Evolutionary conservation across 331 rosid species (phyloP), one percentile per base, ranked within the genome.

Genomic region (Pyracantha coccinea): DNA sequence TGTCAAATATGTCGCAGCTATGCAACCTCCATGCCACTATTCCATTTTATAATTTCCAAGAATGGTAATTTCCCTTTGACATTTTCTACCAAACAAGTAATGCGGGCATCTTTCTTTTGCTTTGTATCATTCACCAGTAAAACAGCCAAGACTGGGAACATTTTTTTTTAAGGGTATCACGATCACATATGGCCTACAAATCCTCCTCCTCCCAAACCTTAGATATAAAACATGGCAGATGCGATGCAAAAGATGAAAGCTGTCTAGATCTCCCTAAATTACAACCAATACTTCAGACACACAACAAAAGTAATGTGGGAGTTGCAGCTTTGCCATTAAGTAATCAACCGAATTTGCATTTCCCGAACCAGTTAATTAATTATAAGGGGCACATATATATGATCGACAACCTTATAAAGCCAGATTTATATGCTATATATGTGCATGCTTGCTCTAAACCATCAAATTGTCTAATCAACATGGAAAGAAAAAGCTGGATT

Each of bases 271-370:
- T 31, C 52, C 65, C 65, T 53, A 16, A 16, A 50, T 16, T 57
- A 29, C 41, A 29, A 17, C 68, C 9, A 63, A 57, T 35, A 21
- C 57, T 65, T 59, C 12, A 3, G 4, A 41, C 29, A 61, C 11
- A 23, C 33, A 76, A 54, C 44, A 73, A 73, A 59, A 24, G 29
- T 64, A 16, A 35, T 35, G 38, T 12, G 59, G 74, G 29, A 61
- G 74, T 66, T 70, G 54, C 77, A 74, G 85, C 79, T 83, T 72
- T 78, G 67, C 79, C 69, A 32, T 81, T 81, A 76, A 78, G 80
- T 71, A 78, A 71, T 19, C 66, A 69, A 35, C 66, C 3, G 31
- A 16, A 77, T 69, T 64, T 78, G 62, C 68, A 72, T 77, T 83
- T 32, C 33, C 60, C 44, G 1, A 73, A 29, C 69, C 66, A 38